Evolutionary conservation across 176 grass and related monocot species (phyloP), one percentile per base, ranked within the genome.

Genomic region (Oryza meridionalis): DNA sequence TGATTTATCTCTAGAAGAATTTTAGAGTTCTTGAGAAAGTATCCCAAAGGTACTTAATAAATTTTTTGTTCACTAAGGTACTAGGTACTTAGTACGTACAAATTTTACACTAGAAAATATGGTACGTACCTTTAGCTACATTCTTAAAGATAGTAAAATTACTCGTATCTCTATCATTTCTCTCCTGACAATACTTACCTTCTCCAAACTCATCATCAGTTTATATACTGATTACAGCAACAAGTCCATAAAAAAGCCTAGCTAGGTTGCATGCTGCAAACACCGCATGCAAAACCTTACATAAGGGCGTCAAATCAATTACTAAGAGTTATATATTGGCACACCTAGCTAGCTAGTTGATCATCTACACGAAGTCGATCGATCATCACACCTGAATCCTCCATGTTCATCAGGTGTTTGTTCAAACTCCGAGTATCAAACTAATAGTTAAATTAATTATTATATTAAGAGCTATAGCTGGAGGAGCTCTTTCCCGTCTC

Each of bases 401-500:
- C 53, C 53, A 58, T n/a, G 2, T 58, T 7, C 51, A 19, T 58
- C 51, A 58, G 51, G 58, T 6, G 58, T 62, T 62, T 40, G 58
- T 62, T 62, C 58, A 24, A 24, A 62, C 2, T 62, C 8, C 58
- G n/a, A 62, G 58, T 62, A n/a, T 80, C 11, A 11, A 68, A 33
- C 9, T 69, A 7, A 25, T 69, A 7, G 16, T 27, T 84, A 43
- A 74, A 35, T 69, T 40, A 31, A 49, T 4, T 49, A 27, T 27
- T 31, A 31, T 31, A 31, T 55, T 29, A 78, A 17, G 83, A 78
- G 49, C 64, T 77, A 38, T 81, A 68, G 85, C 78, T 82, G 71
- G 85, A 87, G 71, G 85, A 87, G 47, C 78, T 77, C 72, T 82
- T 87, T 65, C 49, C 76, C 14, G 12, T 76, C 62, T 75, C 78